Percentiles rank a stretch among this genome's conserved stretches.
Conservation (phyloP, 495 filamentous ascomycete species). For the Tuber borchii region DNA sequence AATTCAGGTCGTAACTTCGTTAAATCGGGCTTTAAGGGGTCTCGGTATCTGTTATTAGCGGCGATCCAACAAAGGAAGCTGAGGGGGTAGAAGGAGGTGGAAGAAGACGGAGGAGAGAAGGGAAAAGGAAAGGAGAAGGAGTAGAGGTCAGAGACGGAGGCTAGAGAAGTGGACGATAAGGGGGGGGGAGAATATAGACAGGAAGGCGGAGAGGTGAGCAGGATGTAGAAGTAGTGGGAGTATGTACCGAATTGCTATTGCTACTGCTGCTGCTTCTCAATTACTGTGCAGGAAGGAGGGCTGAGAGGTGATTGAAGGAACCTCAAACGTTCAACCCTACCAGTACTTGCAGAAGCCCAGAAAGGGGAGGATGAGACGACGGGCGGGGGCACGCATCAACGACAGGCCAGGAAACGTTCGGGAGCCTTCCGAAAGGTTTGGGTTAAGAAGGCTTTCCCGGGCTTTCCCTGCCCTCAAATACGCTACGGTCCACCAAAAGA, state of each 20-base stretch:
- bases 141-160: neutral
- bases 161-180: neutral
- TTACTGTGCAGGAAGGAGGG: neutral
- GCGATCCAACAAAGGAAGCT: conserved; percentile 3
- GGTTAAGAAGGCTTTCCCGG: neutral
- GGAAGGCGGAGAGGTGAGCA: neutral
- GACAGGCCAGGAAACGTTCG: neutral
- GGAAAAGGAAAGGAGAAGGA: neutral
- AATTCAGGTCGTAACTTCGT: conserved; percentile 36
- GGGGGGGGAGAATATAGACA: neutral
- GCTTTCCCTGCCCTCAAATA: neutral
- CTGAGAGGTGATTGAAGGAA: neutral
- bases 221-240: neutral
- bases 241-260: neutral
- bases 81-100: conserved; percentile 3
- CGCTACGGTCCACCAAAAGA: neutral
- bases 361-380: conserved; percentile 1
- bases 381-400: conserved; percentile 6
- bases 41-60: neutral
- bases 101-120: neutral
- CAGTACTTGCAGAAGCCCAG: neutral
- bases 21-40: conserved; percentile 22
- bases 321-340: neutral
- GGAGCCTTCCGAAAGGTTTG: neutral
- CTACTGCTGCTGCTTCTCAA: neutral